These are phyloP conservation scores for Tuber melanosporum DNA, from an alignment of 495 filamentous ascomycete species.

Conservation along the genomic window DNA sequence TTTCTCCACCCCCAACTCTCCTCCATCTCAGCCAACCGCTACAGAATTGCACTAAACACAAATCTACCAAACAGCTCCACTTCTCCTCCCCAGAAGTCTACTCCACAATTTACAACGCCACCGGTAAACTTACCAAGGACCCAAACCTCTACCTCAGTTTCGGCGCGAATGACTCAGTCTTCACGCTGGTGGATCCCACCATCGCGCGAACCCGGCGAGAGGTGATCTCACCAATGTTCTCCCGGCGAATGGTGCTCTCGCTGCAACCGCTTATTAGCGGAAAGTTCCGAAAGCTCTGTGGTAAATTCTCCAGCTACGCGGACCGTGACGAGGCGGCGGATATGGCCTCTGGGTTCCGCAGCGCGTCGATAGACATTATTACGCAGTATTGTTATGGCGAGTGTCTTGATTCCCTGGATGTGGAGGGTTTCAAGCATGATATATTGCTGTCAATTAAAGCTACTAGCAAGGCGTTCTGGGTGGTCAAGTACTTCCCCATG, in stretches of 20 bases:
- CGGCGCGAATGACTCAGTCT: conserved; percentile 43
- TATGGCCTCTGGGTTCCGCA: conserved; percentile 44
- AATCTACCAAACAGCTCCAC: conserved; percentile 42
- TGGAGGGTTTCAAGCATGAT: conserved; percentile 42
- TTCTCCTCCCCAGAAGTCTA: conserved; percentile 45
- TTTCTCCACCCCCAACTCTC: background rate
- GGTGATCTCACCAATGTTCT: conserved; percentile 44
- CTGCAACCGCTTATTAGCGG: conserved; percentile 43
- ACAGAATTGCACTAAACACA: background rate
- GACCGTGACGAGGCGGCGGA: conserved; percentile 22
- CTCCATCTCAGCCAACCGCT: background rate
- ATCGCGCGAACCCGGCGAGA: conserved; percentile 44
- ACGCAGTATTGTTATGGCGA: conserved; percentile 44
- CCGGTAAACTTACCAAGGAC: conserved; percentile 45
- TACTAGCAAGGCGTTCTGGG: conserved; percentile 20
- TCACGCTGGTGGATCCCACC: conserved; percentile 41
- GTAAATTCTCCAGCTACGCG: conserved; percentile 24
- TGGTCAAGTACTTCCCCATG: conserved; percentile 43
- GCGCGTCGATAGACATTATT: conserved; percentile 45
- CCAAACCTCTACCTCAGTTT: conserved; percentile 42
- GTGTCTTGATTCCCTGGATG: conserved; percentile 40
- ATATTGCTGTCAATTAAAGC: conserved; percentile 42
- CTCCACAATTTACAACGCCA: conserved; percentile 44
- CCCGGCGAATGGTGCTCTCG: conserved; percentile 39
- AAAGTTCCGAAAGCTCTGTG: conserved; percentile 42